These are phyloP conservation scores for Tetragonia tetragonoides DNA, from an alignment of 148 eudicot species.

Conservation along the genomic window DNA sequence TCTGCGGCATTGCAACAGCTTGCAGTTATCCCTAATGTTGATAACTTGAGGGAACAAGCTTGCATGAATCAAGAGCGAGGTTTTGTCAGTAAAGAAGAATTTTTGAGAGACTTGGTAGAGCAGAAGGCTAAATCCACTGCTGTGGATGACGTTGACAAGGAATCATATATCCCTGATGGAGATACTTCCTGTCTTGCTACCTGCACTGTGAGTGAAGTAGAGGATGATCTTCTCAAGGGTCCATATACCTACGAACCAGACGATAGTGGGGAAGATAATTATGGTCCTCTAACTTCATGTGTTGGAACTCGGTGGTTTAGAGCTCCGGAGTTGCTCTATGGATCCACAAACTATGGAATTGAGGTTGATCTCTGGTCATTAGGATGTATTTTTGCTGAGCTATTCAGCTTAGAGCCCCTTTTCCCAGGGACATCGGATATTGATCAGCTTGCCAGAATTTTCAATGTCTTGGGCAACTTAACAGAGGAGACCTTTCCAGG, in stretches of 20 bases:
- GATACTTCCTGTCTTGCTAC: constrained; percentile 87
- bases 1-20: constrained; percentile 27
- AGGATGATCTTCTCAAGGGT: constrained; percentile 52
- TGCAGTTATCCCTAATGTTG: constrained; percentile 22
- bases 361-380: constrained; percentile 92
- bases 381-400: constrained; percentile 92
- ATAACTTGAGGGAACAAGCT: constrained; percentile 19
- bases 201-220: constrained; percentile 66
- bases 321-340: constrained; percentile 88
- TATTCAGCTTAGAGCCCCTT: constrained; percentile 64
- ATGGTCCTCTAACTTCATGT: constrained; percentile 69
- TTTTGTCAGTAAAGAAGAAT: constrained; percentile 33
- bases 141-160: constrained; percentile 56
- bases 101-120: constrained; percentile 36
- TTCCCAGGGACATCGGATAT: constrained; percentile 87
- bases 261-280: constrained; percentile 42
- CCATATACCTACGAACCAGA: constrained; percentile 52
- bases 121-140: constrained; percentile 35
- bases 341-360: constrained; percentile 72
- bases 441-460: constrained; percentile 78
- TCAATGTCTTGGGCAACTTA: constrained; percentile 69
- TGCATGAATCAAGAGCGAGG: constrained; percentile 36
- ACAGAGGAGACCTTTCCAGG: constrained; percentile 71
- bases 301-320: constrained; percentile 97
- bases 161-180: constrained; percentile 59